phyloP scores from a whole-genome alignment of 805 yeast genomes.

The Lipomyces sp. region DNA sequence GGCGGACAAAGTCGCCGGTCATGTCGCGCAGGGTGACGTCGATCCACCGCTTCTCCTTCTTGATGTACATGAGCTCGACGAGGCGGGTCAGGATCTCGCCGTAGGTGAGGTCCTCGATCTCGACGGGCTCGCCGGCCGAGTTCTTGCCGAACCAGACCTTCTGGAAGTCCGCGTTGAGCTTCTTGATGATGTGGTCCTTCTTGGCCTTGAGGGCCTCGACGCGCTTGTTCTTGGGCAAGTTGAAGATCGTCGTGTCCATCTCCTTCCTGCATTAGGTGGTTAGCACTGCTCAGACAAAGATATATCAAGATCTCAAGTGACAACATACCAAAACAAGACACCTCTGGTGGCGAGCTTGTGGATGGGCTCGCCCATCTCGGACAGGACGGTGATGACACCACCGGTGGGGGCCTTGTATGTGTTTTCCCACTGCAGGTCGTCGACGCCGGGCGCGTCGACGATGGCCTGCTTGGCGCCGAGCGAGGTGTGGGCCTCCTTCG shows the following conservation, averaged over 20 bases:
- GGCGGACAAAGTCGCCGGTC: slow-evolving; percentile 79
- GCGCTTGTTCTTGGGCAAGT: slow-evolving; percentile 77
- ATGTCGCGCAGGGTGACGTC: slow-evolving; percentile 82
- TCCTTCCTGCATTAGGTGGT: slow-evolving; percentile 47
- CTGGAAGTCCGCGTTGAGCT: slow-evolving; percentile 90
- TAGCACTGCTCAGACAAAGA: neutral
- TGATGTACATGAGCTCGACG: slow-evolving; percentile 83
- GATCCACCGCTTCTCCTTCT: slow-evolving; percentile 79
- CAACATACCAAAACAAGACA: slow-evolving; percentile 74
- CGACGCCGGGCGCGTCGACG: slow-evolving; percentile 85
- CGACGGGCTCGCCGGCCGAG: slow-evolving; percentile 71
- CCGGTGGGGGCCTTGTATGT: slow-evolving; percentile 95
- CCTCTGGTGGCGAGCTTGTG: slow-evolving; percentile 98
- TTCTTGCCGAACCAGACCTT: slow-evolving; percentile 96
- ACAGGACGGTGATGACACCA: slow-evolving; percentile 91
- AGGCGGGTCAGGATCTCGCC: slow-evolving; percentile 83
- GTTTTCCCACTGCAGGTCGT: slow-evolving; percentile 85
- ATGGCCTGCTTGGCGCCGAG: slow-evolving; percentile 91
- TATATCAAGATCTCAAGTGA: too few species aligned
- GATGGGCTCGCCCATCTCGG: slow-evolving; percentile 99
- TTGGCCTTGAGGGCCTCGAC: slow-evolving; percentile 76
- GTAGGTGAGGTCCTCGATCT: slow-evolving; percentile 93
- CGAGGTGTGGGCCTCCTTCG: slow-evolving; percentile 93
- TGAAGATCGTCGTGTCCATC: slow-evolving; percentile 89
- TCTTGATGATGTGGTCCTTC: slow-evolving; percentile 79